These are phyloP conservation scores for Ganoderma resinaceum DNA, from an alignment of 1,284 basidiomycete species.

Conservation along the genomic window DNA sequence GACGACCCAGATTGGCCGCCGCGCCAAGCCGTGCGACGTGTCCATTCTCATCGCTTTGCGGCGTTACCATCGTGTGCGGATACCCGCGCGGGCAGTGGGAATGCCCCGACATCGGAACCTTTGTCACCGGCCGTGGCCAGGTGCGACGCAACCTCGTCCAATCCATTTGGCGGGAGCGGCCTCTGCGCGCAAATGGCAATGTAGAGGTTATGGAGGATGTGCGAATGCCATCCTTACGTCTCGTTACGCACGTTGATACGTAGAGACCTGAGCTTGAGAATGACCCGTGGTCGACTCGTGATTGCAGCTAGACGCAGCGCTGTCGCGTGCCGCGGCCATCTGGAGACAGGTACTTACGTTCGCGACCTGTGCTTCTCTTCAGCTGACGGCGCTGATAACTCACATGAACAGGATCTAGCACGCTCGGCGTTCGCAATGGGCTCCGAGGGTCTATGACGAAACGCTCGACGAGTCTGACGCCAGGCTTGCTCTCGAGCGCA, in stretches of 20 bases:
- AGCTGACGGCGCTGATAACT: slow-evolving; percentile 5
- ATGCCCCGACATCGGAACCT: not conserved
- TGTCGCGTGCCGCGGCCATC: not conserved
- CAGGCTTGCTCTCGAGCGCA: not conserved
- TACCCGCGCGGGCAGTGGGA: slow-evolving; percentile 10
- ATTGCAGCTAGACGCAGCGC: not conserved
- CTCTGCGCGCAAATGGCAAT: slow-evolving; percentile 11
- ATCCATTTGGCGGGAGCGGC: slow-evolving; percentile 6
- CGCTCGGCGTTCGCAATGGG: not conserved
- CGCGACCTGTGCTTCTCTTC: not conserved
- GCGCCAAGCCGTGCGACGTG: slow-evolving; percentile 6
- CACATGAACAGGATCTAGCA: not conserved
- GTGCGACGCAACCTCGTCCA: not conserved
- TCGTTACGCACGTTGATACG: not conserved
- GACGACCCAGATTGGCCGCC: slow-evolving; percentile 7
- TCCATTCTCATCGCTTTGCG: slow-evolving; percentile 12
- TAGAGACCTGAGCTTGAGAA: not conserved
- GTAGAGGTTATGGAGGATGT: slow-evolving; percentile 1
- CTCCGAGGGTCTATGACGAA: not conserved
- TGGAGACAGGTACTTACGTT: not conserved
- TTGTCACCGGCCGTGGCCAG: not conserved
- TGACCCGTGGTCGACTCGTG: not conserved
- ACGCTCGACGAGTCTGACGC: not conserved
- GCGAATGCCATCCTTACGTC: not conserved
- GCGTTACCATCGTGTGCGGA: slow-evolving; percentile 10